Conservation (phyloP, 2,329 filamentous ascomycete genomes). For the Furcasterigmium sp. region DNA sequence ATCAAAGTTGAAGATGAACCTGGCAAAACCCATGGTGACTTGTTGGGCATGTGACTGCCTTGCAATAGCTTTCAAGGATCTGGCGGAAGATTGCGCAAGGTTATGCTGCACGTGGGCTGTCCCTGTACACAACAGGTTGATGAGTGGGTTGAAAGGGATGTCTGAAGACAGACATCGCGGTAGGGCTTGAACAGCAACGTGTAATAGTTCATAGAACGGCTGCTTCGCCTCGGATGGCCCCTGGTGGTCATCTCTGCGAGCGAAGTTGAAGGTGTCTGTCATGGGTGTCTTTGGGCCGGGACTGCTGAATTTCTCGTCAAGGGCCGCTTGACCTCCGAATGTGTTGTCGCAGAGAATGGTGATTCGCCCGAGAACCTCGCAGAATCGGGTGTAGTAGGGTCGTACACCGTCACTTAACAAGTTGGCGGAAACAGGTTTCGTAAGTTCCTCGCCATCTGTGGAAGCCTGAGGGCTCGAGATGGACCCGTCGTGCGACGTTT, state of each 20-base stretch:
- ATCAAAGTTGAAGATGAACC: conserved; percentile 98
- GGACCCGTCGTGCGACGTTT: conserved; percentile 25
- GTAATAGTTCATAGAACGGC: conserved; percentile 89
- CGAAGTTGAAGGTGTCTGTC: conserved; percentile 88
- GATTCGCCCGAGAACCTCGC: conserved; percentile 91
- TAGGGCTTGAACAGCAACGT: conserved; percentile 91
- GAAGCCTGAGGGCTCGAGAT: conserved; percentile 16
- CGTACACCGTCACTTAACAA: conserved; percentile 70
- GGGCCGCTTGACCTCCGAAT: conserved; percentile 89
- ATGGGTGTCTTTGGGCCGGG: conserved; percentile 91
- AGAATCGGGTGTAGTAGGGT: conserved; percentile 86
- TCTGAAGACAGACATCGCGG: conserved; percentile 89
- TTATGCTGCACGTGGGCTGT: conserved; percentile 92
- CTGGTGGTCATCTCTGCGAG: conserved; percentile 72
- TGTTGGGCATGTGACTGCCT: conserved; percentile 89
- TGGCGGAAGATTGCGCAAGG: conserved; percentile 86
- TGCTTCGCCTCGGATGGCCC: conserved; percentile 78
- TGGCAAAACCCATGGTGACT: conserved; percentile 92
- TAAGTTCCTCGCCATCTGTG: conserved; percentile 58
- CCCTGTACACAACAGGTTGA: conserved; percentile 92
- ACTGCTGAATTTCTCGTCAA: conserved; percentile 91
- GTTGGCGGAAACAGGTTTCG: conserved; percentile 55
- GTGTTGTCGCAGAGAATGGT: conserved; percentile 95
- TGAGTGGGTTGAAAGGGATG: conserved; percentile 87
- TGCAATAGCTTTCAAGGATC: conserved; percentile 92